Evolutionary conservation across 139 green algal species (phyloP).

Genomic region (Chlamydomonas incerta): DNA sequence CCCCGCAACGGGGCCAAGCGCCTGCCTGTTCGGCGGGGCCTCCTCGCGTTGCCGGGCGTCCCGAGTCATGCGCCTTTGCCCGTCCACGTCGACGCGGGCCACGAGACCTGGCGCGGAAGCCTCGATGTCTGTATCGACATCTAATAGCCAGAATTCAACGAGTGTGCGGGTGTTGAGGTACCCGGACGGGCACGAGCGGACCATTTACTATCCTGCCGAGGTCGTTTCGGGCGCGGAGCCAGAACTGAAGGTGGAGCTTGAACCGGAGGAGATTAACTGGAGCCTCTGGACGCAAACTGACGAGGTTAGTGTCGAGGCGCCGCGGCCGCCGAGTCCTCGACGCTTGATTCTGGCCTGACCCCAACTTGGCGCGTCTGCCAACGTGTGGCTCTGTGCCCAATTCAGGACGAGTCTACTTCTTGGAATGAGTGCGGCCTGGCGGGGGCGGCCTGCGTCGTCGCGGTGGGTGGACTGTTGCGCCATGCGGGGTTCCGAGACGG

Average conservation of each 20-base stretch:
- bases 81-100: background rate
- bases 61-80: background rate
- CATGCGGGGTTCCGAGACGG: background rate
- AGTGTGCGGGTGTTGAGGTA: slow-evolving; percentile 64
- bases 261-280: slow-evolving; percentile 1
- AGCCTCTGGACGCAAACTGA: slow-evolving; percentile 26
- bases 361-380: too few species aligned
- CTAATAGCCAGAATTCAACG: background rate
- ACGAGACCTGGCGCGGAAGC: background rate
- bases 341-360: too few species aligned
- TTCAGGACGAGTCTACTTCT: slow-evolving; percentile 21
- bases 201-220: slow-evolving; percentile 61
- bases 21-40: too few species aligned
- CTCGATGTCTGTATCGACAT: background rate
- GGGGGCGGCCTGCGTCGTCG: slow-evolving; percentile 15
- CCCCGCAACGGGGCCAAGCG: too few species aligned
- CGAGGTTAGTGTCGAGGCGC: background rate
- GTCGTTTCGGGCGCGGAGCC: background rate
- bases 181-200: slow-evolving; percentile 64
- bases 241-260: background rate
- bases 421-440: slow-evolving; percentile 37
- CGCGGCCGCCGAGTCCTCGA: too few species aligned
- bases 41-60: too few species aligned
- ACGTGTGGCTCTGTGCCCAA: too few species aligned
- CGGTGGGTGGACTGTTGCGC: slow-evolving; percentile 9